Conservation (phyloP, 331 rosid species). For the Arachis monticola region DNA sequence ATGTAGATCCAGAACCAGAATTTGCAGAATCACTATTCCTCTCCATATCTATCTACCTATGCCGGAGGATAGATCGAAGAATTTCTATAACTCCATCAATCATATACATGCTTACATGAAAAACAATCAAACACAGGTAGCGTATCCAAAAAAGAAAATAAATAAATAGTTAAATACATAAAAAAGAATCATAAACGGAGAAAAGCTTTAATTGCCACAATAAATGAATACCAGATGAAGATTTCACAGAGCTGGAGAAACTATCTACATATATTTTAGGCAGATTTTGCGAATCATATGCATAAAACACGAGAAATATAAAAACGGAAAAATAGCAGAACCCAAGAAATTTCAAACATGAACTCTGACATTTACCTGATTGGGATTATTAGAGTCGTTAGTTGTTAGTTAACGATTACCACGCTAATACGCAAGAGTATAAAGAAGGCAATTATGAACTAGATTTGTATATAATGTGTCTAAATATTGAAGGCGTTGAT, state of each 20-base stretch:
- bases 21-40: constrained; percentile 11
- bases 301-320: neutral
- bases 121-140: neutral
- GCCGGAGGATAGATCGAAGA: neutral
- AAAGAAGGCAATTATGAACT: neutral
- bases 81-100: neutral
- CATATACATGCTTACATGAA: neutral
- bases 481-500: neutral
- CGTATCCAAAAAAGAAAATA: too few relatives aligned
- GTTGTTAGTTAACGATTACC: too few relatives aligned
- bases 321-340: neutral
- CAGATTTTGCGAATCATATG: neutral
- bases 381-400: too few relatives aligned
- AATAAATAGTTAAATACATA: neutral
- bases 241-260: neutral
- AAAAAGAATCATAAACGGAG: neutral
- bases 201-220: neutral
- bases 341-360: neutral
- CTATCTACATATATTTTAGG: neutral
- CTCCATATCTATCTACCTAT: constrained; percentile 18
- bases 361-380: too few relatives aligned
- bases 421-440: neutral
- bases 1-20: constrained; percentile 42
- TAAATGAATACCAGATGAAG: neutral
- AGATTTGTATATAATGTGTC: neutral